Conservation (phyloP, 83 land plant species). For the Picea mariana region DNA sequence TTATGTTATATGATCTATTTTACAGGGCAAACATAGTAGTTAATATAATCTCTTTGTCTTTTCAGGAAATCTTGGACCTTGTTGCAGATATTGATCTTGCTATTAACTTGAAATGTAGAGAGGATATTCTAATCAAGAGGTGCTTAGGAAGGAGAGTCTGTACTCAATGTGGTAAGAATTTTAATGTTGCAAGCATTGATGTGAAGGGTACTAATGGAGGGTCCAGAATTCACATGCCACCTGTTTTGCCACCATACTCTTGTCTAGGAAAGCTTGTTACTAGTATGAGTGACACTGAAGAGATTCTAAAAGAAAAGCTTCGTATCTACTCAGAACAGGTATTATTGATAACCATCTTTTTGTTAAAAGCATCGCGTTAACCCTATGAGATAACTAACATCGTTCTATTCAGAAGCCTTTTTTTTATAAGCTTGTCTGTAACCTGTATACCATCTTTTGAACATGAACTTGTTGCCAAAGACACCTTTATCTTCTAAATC, state of each 20-base stretch:
- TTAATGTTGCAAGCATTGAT: constrained; percentile 28
- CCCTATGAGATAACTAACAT: neutral
- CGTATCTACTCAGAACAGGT: constrained; percentile 71
- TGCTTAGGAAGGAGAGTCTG: constrained; percentile 45
- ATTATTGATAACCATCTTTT: constrained; percentile 6
- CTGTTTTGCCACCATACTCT: constrained; percentile 26
- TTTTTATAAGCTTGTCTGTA: neutral
- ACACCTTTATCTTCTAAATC: too few relatives aligned
- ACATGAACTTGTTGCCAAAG: too few relatives aligned
- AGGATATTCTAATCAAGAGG: constrained; percentile 39
- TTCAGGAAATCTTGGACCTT: constrained; percentile 86
- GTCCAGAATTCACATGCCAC: constrained; percentile 28
- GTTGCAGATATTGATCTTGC: constrained; percentile 84
- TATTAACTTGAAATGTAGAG: constrained; percentile 67
- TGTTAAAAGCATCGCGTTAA: neutral
- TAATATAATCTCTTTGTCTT: neutral
- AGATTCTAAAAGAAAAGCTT: constrained; percentile 39
- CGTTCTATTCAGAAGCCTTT: neutral
- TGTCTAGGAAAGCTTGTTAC: constrained; percentile 22
- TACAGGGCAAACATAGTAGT: neutral
- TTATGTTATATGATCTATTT: neutral
- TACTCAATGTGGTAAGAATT: constrained; percentile 42
- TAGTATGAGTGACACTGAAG: constrained; percentile 31
- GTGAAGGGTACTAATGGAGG: constrained; percentile 18
- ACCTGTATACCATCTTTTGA: too few relatives aligned